Conservation (phyloP, 441 rosid genomes). For the Breynia disticha region DNA sequence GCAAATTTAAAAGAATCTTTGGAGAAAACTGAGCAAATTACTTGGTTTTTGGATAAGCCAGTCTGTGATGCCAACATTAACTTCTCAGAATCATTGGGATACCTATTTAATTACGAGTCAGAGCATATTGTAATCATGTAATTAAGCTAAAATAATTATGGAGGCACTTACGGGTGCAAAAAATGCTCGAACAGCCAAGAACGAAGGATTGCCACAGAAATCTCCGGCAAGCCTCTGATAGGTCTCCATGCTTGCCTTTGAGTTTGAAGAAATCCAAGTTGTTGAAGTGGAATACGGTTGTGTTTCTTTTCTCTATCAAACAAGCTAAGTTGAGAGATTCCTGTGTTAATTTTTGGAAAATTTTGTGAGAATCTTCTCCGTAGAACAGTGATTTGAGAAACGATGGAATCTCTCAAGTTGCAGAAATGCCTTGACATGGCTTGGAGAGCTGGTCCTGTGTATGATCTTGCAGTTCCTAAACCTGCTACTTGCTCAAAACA, state of each 20-base stretch:
- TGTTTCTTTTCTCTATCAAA: conserved; percentile 40
- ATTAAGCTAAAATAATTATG: background rate
- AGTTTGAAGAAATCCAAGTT: conserved; percentile 56
- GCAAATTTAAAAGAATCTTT: background rate
- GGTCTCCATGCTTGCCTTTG: conserved; percentile 80
- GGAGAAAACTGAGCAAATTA: conserved; percentile 9
- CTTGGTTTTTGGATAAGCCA: conserved; percentile 74
- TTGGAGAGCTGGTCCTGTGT: conserved; percentile 72
- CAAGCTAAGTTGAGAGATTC: conserved; percentile 56
- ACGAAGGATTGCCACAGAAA: conserved; percentile 63
- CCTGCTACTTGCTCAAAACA: conserved; percentile 70
- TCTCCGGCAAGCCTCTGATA: conserved; percentile 77
- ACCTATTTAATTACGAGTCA: conserved; percentile 23
- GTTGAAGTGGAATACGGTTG: conserved; percentile 46
- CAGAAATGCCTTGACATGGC: conserved; percentile 90
- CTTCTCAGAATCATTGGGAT: conserved; percentile 84
- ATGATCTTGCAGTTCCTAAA: conserved; percentile 49
- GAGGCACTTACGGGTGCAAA: conserved; percentile 66
- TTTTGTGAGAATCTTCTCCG: conserved; percentile 38
- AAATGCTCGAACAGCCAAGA: conserved; percentile 92
- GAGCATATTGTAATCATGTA: too few species aligned
- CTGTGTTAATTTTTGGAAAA: conserved; percentile 40
- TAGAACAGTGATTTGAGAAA: conserved; percentile 43
- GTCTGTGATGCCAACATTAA: conserved; percentile 71
- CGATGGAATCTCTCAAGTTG: conserved; percentile 54